These are phyloP conservation scores for Geosmithia morbida DNA, from an alignment of 2,329 filamentous ascomycete species.

Conservation along the genomic window DNA sequence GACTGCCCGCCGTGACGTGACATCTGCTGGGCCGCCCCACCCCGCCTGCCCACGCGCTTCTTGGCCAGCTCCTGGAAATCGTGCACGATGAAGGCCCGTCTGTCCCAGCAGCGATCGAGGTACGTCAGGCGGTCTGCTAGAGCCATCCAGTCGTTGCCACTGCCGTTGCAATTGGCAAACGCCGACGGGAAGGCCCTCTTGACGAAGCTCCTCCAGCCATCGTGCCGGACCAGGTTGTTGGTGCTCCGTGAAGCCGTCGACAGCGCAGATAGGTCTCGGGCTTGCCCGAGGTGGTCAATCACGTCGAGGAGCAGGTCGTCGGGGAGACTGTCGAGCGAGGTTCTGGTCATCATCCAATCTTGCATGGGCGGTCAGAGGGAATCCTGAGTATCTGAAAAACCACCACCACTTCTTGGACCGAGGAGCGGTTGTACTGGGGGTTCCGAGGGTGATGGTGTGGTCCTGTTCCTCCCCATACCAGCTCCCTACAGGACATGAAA, in stretches of 20 bases:
- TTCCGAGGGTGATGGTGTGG: background rate
- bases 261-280: conserved; percentile 29
- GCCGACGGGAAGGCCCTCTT: conserved; percentile 27
- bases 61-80: conserved; percentile 8
- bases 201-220: conserved; percentile 36
- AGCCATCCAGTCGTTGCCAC: conserved; percentile 15
- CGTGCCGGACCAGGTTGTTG: conserved; percentile 19
- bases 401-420: background rate
- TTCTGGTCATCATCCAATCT: conserved; percentile 11
- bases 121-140: conserved; percentile 32
- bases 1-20: conserved; percentile 11
- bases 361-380: background rate
- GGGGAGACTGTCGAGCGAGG: conserved; percentile 27
- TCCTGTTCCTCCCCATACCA: background rate
- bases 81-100: conserved; percentile 23
- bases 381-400: background rate
- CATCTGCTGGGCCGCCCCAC: background rate
- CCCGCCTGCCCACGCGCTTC: conserved; percentile 5
- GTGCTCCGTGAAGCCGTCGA: conserved; percentile 22
- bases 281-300: conserved; percentile 29
- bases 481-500: background rate
- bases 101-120: conserved; percentile 38
- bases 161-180: conserved; percentile 13
- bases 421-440: background rate
- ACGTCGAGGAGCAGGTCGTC: conserved; percentile 36